Evolutionary conservation across 1,284 basidiomycete species (phyloP).

Genomic region (Malassezia globosa): DNA sequence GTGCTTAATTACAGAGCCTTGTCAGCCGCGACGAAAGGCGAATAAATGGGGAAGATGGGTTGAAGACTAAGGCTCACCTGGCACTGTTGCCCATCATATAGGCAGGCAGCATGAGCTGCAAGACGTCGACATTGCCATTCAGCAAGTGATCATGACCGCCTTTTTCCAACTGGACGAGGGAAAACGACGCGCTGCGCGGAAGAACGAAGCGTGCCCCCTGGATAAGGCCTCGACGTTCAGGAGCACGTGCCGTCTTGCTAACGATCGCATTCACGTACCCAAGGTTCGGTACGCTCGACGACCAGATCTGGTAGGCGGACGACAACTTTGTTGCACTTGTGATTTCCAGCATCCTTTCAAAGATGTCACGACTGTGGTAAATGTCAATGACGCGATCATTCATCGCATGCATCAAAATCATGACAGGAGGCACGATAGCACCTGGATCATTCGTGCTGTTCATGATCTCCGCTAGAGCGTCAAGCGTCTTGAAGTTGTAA

Average conservation of each 20-base stretch:
- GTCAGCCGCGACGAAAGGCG: too few species aligned
- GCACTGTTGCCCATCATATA: not conserved
- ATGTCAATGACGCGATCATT: conserved; percentile 71
- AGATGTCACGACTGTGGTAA: conserved; percentile 53
- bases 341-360: conserved; percentile 1
- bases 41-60: too few species aligned
- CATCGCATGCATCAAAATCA: conserved; percentile 67
- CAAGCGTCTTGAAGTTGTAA: conserved; percentile 53
- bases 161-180: conserved; percentile 20
- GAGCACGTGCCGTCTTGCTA: conserved; percentile 14
- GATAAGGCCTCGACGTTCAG: conserved; percentile 3
- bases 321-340: not conserved
- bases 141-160: conserved; percentile 33
- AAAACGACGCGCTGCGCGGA: conserved; percentile 13
- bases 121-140: conserved; percentile 23
- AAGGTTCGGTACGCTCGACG: conserved; percentile 8
- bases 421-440: conserved; percentile 57
- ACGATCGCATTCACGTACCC: conserved; percentile 6
- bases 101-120: conserved; percentile 13
- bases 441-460: not conserved
- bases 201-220: not conserved
- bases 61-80: not conserved
- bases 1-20: conserved; percentile 5
- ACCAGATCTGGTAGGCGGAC: conserved; percentile 8
- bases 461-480: conserved; percentile 15